Conservation (phyloP, 116 monocot genomes). For the Papilionanthe hybrid region DNA sequence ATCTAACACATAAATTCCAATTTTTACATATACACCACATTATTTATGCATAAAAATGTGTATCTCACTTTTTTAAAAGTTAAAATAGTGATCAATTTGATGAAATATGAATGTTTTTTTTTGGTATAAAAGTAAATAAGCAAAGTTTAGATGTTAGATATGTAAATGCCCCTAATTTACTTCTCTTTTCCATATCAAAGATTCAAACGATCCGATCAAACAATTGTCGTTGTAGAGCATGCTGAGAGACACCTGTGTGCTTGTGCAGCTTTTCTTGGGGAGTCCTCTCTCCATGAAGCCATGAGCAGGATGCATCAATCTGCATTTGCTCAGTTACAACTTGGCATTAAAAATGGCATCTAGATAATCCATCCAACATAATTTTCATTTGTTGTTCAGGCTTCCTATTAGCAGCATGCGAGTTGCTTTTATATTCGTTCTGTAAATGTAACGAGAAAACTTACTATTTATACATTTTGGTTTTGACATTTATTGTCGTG, state of each 20-base stretch:
- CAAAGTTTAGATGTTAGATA: no score
- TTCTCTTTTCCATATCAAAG: slow-evolving; percentile 50
- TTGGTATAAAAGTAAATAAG: no score
- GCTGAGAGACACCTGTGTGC: slow-evolving; percentile 74
- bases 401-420: neutral
- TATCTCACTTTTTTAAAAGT: no score
- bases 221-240: slow-evolving; percentile 71
- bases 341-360: slow-evolving; percentile 77
- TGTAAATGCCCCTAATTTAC: neutral
- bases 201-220: slow-evolving; percentile 86
- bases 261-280: slow-evolving; percentile 69
- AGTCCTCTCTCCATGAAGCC: no score
- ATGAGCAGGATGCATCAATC: slow-evolving; percentile 89
- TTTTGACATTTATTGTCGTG: no score
- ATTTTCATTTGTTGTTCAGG: slow-evolving; percentile 11
- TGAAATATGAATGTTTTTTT: no score
- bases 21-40: no score
- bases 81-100: no score
- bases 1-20: no score
- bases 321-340: slow-evolving; percentile 85
- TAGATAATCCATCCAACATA: neutral
- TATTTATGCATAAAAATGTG: no score
- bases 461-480: no score
- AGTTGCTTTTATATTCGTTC: neutral
- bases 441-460: neutral